These are phyloP conservation scores for Amauroascus verrucosus DNA, from an alignment of 2,329 filamentous ascomycete species.

Conservation along the genomic window DNA sequence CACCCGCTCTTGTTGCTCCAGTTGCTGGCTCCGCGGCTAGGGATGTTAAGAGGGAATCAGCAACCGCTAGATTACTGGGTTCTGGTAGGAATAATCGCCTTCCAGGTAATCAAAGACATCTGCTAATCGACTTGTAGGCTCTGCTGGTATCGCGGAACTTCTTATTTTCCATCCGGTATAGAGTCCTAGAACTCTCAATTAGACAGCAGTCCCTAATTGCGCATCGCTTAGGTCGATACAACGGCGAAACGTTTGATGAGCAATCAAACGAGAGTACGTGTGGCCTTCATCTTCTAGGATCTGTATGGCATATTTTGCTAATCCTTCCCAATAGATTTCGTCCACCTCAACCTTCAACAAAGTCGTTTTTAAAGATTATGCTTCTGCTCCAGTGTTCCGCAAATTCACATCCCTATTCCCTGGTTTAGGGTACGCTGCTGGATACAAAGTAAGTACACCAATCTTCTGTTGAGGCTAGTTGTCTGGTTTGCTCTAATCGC, in stretches of 20 bases:
- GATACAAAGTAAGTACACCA: slow-evolving; percentile 64
- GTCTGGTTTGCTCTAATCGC: background rate
- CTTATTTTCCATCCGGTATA: slow-evolving; percentile 80
- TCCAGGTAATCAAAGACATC: background rate
- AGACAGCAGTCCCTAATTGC: background rate
- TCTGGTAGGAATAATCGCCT: slow-evolving; percentile 57
- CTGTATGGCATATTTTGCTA: background rate
- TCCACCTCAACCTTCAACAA: slow-evolving; percentile 60
- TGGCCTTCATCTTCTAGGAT: background rate
- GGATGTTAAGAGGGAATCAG: slow-evolving; percentile 75
- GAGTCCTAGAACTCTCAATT: background rate
- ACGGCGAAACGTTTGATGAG: slow-evolving; percentile 99
- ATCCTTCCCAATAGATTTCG: slow-evolving; percentile 40
- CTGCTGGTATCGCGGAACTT: slow-evolving; percentile 84
- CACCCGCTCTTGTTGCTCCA: slow-evolving; percentile 38
- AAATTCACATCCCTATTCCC: slow-evolving; percentile 97
- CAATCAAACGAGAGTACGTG: slow-evolving; percentile 66
- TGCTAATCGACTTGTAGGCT: slow-evolving; percentile 47
- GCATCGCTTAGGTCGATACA: slow-evolving; percentile 67
- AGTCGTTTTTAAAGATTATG: slow-evolving; percentile 90
- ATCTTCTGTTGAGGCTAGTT: background rate
- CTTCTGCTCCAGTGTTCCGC: slow-evolving; percentile 54
- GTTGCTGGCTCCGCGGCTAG: slow-evolving; percentile 41
- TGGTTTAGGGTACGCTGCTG: slow-evolving; percentile 90
- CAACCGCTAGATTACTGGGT: slow-evolving; percentile 74